Conservation (phyloP, 2,329 filamentous ascomycete genomes). For the Epichloe coenophiala region DNA sequence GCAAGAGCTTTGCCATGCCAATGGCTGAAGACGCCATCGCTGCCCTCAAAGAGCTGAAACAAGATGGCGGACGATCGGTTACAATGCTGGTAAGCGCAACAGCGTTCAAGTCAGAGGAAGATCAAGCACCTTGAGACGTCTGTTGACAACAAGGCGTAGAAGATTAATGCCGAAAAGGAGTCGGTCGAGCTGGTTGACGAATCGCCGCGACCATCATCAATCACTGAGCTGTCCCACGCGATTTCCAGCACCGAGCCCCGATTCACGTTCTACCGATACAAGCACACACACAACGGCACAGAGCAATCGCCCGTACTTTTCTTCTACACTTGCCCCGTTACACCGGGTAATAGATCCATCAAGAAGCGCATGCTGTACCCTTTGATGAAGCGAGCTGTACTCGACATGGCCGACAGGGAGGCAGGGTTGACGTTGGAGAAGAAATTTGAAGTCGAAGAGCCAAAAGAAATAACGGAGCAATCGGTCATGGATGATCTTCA, state of each 20-base stretch:
- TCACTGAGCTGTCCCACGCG: conserved; percentile 40
- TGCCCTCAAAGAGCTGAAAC: conserved; percentile 46
- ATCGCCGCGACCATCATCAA: conserved; percentile 37
- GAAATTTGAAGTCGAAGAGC: conserved; percentile 55
- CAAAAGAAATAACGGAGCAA: conserved; percentile 56
- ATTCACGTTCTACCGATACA: conserved; percentile 65
- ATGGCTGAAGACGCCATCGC: conserved; percentile 49
- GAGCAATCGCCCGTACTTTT: conserved; percentile 54
- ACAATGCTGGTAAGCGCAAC: conserved; percentile 49
- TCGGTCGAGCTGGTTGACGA: conserved; percentile 50
- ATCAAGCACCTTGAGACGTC: not conserved
- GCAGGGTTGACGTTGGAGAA: conserved; percentile 55
- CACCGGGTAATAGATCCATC: conserved; percentile 52
- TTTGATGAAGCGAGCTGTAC: conserved; percentile 52
- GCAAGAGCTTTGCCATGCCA: conserved; percentile 43
- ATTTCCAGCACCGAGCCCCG: conserved; percentile 59
- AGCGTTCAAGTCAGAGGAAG: not conserved
- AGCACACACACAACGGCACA: conserved; percentile 38
- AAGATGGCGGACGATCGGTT: conserved; percentile 35
- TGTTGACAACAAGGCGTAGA: conserved; percentile 26
- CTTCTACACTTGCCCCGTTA: conserved; percentile 67
- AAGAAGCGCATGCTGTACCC: conserved; percentile 81
- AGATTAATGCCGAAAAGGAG: conserved; percentile 60
- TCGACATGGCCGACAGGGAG: conserved; percentile 51
- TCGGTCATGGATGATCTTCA: conserved; percentile 53